phyloP scores from a whole-genome alignment of 495 filamentous ascomycete genomes.

The Talaromyces trachyspermus region DNA sequence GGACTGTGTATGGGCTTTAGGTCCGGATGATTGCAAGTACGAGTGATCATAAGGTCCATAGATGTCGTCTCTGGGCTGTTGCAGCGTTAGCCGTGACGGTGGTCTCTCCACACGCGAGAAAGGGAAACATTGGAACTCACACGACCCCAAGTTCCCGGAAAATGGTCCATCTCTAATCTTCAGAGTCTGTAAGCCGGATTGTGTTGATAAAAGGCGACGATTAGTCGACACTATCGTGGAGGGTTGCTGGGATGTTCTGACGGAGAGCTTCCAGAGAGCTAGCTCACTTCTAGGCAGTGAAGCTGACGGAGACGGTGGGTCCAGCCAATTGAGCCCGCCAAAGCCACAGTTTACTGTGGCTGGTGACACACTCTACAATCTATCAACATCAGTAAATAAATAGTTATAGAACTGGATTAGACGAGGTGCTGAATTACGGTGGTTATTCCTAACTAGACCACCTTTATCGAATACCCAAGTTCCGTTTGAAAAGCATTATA shows the following conservation, averaged over 20 bases:
- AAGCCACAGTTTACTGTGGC: background rate
- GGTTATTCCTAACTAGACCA: too few relatives aligned
- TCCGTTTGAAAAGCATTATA: too few relatives aligned
- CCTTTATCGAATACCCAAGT: too few relatives aligned
- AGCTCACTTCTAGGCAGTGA: constrained; percentile 7
- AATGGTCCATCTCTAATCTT: constrained; percentile 99
- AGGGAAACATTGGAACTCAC: constrained; percentile 46
- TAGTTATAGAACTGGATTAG: too few relatives aligned
- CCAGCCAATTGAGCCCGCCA: background rate
- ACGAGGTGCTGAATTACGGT: too few relatives aligned
- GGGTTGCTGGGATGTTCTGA: background rate
- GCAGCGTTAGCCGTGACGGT: constrained; percentile 2
- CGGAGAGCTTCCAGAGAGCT: constrained; percentile 4
- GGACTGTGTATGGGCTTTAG: constrained; percentile 79
- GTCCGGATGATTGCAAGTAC: constrained; percentile 62
- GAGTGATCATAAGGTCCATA: constrained; percentile 89
- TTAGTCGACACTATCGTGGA: background rate
- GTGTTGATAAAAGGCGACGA: background rate
- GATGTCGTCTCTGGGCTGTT: constrained; percentile 85
- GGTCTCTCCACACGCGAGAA: background rate
- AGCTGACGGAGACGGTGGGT: constrained; percentile 9
- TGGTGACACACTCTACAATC: background rate
- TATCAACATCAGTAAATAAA: background rate
- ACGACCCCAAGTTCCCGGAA: constrained; percentile 92
- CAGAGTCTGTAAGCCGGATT: too few relatives aligned